These are phyloP conservation scores for Teunomyces funiuensis DNA, from an alignment of 805 yeast genomes.

Conservation along the genomic window DNA sequence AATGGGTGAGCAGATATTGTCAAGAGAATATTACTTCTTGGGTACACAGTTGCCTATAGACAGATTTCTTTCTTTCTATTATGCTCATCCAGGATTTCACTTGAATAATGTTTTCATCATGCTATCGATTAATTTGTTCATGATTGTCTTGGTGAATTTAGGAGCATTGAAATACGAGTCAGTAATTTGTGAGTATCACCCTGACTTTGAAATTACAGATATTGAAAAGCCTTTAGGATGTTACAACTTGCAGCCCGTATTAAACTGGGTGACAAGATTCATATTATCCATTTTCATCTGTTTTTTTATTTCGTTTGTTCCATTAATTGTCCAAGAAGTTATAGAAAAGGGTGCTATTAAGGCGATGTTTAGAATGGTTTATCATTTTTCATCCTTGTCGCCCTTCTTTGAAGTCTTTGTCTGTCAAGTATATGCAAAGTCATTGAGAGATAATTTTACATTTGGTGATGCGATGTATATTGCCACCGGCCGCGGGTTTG, in stretches of 20 bases:
- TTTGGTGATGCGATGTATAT: constrained; percentile 93
- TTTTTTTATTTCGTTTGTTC: constrained; percentile 87
- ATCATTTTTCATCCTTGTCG: constrained; percentile 77
- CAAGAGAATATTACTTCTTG: constrained; percentile 86
- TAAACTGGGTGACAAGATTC: constrained; percentile 87
- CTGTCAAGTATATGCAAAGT: constrained; percentile 85
- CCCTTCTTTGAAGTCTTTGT: constrained; percentile 95
- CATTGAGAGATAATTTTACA: constrained; percentile 71
- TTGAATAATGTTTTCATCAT: constrained; percentile 86
- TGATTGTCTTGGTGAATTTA: constrained; percentile 73
- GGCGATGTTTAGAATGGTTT: constrained; percentile 66
- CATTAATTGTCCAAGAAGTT: constrained; percentile 81
- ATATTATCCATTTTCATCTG: constrained; percentile 89
- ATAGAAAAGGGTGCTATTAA: constrained; percentile 83
- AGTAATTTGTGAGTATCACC: constrained; percentile 64
- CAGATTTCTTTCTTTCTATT: constrained; percentile 86
- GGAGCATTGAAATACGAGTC: constrained; percentile 78
- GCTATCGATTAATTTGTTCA: constrained; percentile 82
- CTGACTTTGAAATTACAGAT: constrained; percentile 70
- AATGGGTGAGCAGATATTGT: constrained; percentile 94
- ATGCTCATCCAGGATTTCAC: constrained; percentile 97
- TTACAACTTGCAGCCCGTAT: constrained; percentile 79
- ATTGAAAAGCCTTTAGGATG: constrained; percentile 79
- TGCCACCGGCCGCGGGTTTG: constrained; percentile 93
- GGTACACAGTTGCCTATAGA: constrained; percentile 90